Percentiles rank a stretch among this genome's conserved stretches.
Evolutionary conservation across 1,139 yeast genomes (phyloP).

Genomic region (Yamadazyma buinensis): DNA sequence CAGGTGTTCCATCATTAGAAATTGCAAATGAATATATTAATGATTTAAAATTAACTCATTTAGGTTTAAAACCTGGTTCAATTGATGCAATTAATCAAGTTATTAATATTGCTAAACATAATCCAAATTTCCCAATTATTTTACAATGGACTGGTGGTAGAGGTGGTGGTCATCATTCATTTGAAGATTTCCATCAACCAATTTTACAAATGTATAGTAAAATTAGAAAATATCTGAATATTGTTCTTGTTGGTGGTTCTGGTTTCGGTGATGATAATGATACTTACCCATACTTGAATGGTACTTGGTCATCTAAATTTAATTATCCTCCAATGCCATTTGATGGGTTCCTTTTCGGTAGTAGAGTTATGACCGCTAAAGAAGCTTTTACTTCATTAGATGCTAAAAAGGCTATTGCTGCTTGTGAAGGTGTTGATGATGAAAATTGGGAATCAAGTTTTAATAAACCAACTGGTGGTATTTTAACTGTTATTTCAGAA

Average conservation of each 20-base stretch:
- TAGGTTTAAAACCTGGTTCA: conserved; percentile 97
- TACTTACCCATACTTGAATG: conserved; percentile 95
- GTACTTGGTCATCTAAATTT: conserved; percentile 84
- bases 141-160: conserved; percentile 99
- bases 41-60: conserved; percentile 86
- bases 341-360: conserved; percentile 95
- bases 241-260: conserved; percentile 91
- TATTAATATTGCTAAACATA: conserved; percentile 88
- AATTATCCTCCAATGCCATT: conserved; percentile 98
- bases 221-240: conserved; percentile 88
- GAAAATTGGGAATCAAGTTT: conserved; percentile 90
- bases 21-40: conserved; percentile 96
- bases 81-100: conserved; percentile 87
- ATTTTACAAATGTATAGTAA: conserved; percentile 91
- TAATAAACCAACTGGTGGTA: conserved; percentile 95
- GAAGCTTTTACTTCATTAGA: conserved; percentile 93
- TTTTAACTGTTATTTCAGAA: conserved; percentile 92
- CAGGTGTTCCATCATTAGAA: conserved; percentile 98
- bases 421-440: conserved; percentile 88
- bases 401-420: conserved; percentile 89
- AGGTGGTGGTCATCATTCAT: conserved; percentile 99
- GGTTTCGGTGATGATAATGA: conserved; percentile 98
- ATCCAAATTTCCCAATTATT: conserved; percentile 93
- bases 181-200: conserved; percentile 98
- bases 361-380: conserved; percentile 96